These are phyloP conservation scores for Acacia concinna DNA, from an alignment of 331 rosid species.

Conservation along the genomic window DNA sequence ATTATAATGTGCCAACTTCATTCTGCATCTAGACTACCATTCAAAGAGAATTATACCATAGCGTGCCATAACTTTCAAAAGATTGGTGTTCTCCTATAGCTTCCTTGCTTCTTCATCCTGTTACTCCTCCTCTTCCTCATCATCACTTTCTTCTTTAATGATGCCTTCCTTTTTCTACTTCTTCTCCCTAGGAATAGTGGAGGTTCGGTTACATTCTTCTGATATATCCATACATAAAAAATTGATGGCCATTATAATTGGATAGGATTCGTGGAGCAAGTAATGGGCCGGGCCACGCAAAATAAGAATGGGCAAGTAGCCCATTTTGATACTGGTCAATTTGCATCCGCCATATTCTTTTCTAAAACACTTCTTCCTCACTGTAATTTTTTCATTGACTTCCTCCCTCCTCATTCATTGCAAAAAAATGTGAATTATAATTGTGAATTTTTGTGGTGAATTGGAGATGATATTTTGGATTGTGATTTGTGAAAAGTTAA, in stretches of 20 bases:
- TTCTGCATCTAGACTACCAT: neutral
- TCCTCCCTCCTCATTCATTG: too few species aligned
- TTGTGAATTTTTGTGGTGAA: neutral
- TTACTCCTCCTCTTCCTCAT: neutral
- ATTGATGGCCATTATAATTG: slow-evolving; percentile 1
- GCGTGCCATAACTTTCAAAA: neutral
- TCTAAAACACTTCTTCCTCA: too few species aligned
- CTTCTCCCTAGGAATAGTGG: neutral
- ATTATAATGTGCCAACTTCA: neutral
- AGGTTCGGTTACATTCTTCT: neutral
- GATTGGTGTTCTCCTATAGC: neutral
- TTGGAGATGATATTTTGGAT: neutral
- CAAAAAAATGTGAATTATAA: neutral
- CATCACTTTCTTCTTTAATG: neutral
- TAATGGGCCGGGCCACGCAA: neutral
- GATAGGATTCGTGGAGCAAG: neutral
- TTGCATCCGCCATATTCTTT: too few species aligned
- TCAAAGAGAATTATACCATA: neutral
- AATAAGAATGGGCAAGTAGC: neutral
- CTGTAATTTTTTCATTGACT: too few species aligned
- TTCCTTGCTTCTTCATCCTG: neutral
- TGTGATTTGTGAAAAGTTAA: neutral
- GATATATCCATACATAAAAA: neutral
- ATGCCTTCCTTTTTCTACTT: neutral
- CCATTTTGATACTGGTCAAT: neutral